Evolutionary conservation across 768 basidiomycete genomes (phyloP), one percentile per base, ranked within the genome.

Genomic region (Rhodotorula toruloides): DNA sequence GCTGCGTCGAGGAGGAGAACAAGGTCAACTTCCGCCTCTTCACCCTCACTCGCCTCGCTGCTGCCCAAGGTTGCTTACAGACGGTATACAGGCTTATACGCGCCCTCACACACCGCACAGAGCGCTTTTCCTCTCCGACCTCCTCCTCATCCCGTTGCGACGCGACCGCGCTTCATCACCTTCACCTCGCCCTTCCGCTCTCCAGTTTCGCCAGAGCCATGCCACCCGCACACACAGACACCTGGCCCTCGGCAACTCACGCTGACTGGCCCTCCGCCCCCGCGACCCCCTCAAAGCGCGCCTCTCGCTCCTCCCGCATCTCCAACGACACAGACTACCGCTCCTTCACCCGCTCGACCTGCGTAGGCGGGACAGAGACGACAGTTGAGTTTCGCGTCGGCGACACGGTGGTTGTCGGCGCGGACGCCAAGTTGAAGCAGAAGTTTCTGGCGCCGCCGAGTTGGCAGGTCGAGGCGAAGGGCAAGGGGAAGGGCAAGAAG

Each of bases 361-460:
- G 32, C 31, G 12, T 29, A 14, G 22, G 42, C 10, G 12, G 25
- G 47, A 4, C 16, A 34, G 29, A 31, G 13, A 37, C 36, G 34
- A 48, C 53, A 11, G 16, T n/a, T 43, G 54, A 58, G 25, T 68
- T 50, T 60, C 25, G 17, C 31, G 25, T 65, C n/a, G 66, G 66
- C n/a, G 67, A 65, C 47, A 42, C 39, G 0, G 63, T 68, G 40
- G 17, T 71, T 39, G 50, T 71, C 42, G 36, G 34, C 37, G 54
- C 39, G 4, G 12, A 46, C 5, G 50, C 57, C 27, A 52, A 44
- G 2, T 40, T 63, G 6, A 54, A 56, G 34, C 70, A 65, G 29
- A 68, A 68, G 59, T 72, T 67, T 59, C 55, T 72, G 37, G 44
- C 54, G 17, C 46, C 60, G 29, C 66, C 70, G 6, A 8, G 49